Evolutionary conservation across 2,329 filamentous ascomycete genomes (phyloP), one percentile per base, ranked within the genome.

Genomic region (Grosmannia serpens): DNA sequence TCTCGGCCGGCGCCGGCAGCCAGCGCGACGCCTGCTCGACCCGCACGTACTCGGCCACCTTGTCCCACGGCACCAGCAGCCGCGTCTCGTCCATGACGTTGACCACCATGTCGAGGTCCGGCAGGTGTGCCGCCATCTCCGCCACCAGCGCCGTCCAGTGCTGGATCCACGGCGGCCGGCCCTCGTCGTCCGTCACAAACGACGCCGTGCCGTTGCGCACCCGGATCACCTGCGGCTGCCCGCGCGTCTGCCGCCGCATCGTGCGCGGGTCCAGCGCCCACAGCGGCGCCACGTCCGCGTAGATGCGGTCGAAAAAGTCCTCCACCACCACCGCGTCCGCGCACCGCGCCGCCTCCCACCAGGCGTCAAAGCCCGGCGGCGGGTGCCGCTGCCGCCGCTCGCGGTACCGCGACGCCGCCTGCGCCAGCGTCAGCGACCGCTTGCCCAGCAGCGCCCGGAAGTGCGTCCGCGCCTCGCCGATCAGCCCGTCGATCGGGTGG

Each of bases 51-150:
- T 71, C 70, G 29, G 78, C 73, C 58, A 86, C 76, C 17, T 78
- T 73, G 57, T 85, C 76, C 70, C 77, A 82, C 11, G 81, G 77
- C 4, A 84, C 80, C 33, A 86, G 70, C 22, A 87, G 68, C 26
- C 84, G 75, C 31, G 83, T 77, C 66, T 87, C 82, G 66, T 86
- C 83, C 70, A 84, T 75, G 56, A 77, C 74, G 65, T 87, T 86
- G 71, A 86, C 81, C 13, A 83, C 78, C 73, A 86, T 84, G 66
- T 86, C 83, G 67, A 87, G 79, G 62, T 87, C 83, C 5, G 83
- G 84, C 26, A 87, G 67, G 55, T 76, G 71, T 17, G 74, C 66
- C 29, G 79, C 76, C 35, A 83, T 79, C 59, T 79, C 77, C 2
- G 66, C 63, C 27, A 85, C 75, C 13, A 83, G 70, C 4, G 69